Evolutionary conservation across 75 land plant genomes (phyloP).

Genomic region (Picea glauca): DNA sequence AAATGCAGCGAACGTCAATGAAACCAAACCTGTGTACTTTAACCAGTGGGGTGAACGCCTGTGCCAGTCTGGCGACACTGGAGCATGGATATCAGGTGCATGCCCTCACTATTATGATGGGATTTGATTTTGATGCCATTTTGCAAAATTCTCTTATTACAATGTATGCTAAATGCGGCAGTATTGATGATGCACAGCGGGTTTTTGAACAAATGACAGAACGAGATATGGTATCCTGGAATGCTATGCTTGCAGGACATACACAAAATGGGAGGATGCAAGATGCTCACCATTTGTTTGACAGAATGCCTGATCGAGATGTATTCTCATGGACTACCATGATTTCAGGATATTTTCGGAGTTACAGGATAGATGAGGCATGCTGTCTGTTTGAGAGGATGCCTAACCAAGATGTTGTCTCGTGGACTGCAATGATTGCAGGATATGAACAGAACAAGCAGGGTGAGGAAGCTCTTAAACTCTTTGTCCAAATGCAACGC

Average conservation of each 20-base stretch:
- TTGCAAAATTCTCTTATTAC: constrained; percentile 2
- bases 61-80: neutral
- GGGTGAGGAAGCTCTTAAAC: neutral
- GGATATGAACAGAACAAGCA: neutral
- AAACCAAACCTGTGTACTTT: neutral
- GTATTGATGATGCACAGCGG: neutral
- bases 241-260: no score
- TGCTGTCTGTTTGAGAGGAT: constrained; percentile 38
- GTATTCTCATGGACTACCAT: constrained; percentile 29
- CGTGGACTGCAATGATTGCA: constrained; percentile 32
- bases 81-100: neutral
- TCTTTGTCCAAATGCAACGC: constrained; percentile 26
- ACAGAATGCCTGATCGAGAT: constrained; percentile 9
- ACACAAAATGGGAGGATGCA: no score
- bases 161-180: neutral
- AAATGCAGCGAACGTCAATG: neutral
- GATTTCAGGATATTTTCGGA: constrained; percentile 21
- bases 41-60: neutral
- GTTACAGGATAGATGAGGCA: constrained; percentile 27
- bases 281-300: constrained; percentile 12
- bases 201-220: neutral
- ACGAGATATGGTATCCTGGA: neutral
- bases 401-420: constrained; percentile 34
- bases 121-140: neutral
- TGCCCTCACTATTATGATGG: neutral